Evolutionary conservation across 78 protist species (phyloP).

Genomic region (Guillardia theta): DNA sequence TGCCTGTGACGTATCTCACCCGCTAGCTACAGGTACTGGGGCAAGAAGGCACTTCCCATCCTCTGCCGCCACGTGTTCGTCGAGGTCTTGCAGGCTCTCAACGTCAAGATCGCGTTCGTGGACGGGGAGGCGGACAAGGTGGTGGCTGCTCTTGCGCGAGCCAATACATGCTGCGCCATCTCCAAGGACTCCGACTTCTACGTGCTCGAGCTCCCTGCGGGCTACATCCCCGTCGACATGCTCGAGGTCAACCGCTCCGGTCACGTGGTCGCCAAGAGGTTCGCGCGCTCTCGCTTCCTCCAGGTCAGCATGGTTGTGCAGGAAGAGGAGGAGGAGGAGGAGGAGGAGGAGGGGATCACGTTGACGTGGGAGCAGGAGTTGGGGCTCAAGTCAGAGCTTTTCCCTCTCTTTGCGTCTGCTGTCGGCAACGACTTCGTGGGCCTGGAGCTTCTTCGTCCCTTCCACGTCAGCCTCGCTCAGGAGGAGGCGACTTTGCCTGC

Average conservation of each 20-base stretch:
- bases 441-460: not conserved
- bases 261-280: not conserved
- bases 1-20: no score
- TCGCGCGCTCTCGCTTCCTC: not conserved
- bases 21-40: not conserved
- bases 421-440: slow-evolving; percentile 28
- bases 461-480: slow-evolving; percentile 15
- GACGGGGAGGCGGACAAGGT: slow-evolving; percentile 18
- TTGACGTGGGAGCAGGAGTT: no score
- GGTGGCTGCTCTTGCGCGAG: not conserved
- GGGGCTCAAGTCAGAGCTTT: not conserved
- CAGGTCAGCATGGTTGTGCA: no score
- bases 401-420: slow-evolving; percentile 7
- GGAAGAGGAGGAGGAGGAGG: no score
- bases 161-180: not conserved
- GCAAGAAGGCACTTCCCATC: not conserved
- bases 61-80: not conserved
- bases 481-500: slow-evolving; percentile 12
- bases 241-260: not conserved
- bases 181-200: not conserved
- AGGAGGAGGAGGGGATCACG: no score
- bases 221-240: not conserved
- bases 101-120: slow-evolving; percentile 24
- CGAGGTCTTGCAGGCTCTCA: not conserved
- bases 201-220: slow-evolving; percentile 4